Percentiles rank a stretch among this genome's conserved stretches.
Conservation (phyloP, 1,284 basidiomycete species). For the Pulchroboletus neoregius region DNA sequence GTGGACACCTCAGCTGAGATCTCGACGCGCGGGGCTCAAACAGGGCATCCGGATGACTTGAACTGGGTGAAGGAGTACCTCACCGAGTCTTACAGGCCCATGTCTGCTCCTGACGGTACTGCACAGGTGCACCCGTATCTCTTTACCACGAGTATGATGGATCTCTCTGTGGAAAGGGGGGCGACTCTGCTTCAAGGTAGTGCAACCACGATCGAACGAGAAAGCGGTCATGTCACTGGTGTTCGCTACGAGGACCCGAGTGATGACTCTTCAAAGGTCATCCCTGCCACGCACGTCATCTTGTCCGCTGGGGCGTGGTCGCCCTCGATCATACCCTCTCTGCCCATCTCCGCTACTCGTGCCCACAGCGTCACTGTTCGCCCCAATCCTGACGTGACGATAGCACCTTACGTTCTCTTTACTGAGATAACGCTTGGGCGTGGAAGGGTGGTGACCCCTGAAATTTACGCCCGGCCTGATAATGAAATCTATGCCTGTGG, state of each 20-base stretch:
- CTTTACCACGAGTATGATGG: conserved; percentile 76
- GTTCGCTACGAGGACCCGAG: conserved; percentile 46
- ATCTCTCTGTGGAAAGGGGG: conserved; percentile 57
- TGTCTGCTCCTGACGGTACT: conserved; percentile 56
- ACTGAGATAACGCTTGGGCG: conserved; percentile 49
- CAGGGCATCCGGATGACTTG: conserved; percentile 56
- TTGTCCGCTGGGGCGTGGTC: conserved; percentile 89
- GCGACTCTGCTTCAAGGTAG: conserved; percentile 44
- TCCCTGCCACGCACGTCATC: conserved; percentile 64
- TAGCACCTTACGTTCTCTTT: conserved; percentile 65
- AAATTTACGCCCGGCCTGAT: conserved; percentile 67
- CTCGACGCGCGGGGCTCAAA: conserved; percentile 23
- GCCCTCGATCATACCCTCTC: conserved; percentile 44
- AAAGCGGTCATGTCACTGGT: conserved; percentile 45
- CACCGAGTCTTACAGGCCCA: conserved; percentile 56
- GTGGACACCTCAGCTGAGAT: conserved; percentile 27
- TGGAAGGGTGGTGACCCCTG: conserved; percentile 42
- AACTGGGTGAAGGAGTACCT: conserved; percentile 59
- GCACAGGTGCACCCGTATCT: conserved; percentile 81
- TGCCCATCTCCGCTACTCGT: conserved; percentile 58
- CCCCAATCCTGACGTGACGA: conserved; percentile 37
- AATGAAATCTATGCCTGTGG: conserved; percentile 70
- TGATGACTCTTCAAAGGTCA: conserved; percentile 31
- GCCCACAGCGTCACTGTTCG: conserved; percentile 68
- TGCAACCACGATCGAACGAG: conserved; percentile 42